Evolutionary conservation across 148 eudicot genomes (phyloP).

Genomic region (Polygonum maritimum): DNA sequence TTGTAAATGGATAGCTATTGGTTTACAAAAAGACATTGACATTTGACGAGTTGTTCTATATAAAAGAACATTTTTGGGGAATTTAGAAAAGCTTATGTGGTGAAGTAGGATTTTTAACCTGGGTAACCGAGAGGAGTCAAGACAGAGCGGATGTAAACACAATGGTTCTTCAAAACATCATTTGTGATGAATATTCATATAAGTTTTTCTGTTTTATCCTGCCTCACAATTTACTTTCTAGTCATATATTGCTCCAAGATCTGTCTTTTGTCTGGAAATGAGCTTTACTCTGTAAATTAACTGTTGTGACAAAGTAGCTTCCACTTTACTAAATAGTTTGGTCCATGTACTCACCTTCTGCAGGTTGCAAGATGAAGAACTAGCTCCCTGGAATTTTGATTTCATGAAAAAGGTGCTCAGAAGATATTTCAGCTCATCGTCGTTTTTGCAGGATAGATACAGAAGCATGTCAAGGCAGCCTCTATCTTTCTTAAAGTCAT

Average conservation of each 20-base stretch:
- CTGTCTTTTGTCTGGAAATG: not conserved
- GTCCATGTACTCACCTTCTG: conserved; percentile 10
- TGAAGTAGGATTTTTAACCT: too few relatives aligned
- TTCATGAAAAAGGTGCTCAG: conserved; percentile 46
- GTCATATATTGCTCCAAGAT: not conserved
- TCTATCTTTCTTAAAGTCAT: conserved; percentile 11
- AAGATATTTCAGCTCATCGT: conserved; percentile 53
- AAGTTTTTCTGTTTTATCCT: not conserved
- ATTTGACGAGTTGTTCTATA: too few relatives aligned
- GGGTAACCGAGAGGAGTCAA: too few relatives aligned
- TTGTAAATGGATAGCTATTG: too few relatives aligned
- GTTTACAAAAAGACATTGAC: too few relatives aligned
- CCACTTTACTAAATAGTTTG: not conserved
- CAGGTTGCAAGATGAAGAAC: conserved; percentile 63
- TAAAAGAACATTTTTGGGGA: too few relatives aligned
- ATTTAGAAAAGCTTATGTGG: too few relatives aligned
- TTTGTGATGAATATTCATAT: not conserved
- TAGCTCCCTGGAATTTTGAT: conserved; percentile 30
- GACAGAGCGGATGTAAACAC: too few relatives aligned
- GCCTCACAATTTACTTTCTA: not conserved
- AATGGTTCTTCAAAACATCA: not conserved
- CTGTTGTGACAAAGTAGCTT: not conserved
- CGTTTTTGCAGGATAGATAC: conserved; percentile 35
- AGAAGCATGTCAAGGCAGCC: conserved; percentile 24
- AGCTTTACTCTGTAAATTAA: not conserved